A percentile compares a stretch with the other conserved stretches of the same genome.
These are phyloP conservation scores for Aspergillus asperescens DNA, from an alignment of 495 filamentous ascomycete species.

Conservation along the genomic window DNA sequence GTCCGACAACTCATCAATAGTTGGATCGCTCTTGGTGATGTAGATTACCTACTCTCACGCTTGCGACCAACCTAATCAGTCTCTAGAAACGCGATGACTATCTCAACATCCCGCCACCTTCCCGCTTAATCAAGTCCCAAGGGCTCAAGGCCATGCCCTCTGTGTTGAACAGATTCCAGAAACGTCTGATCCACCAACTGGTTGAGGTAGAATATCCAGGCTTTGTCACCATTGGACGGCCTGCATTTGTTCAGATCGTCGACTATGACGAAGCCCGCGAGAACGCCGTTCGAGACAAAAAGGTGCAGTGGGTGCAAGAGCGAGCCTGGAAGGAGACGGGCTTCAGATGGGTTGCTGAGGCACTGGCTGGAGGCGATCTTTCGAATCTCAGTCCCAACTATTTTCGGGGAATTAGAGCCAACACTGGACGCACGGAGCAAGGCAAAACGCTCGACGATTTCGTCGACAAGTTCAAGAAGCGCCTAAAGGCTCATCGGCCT, in stretches of 20 bases:
- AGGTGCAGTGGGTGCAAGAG: constrained; percentile 33
- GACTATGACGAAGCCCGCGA: constrained; percentile 46
- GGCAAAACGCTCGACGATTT: constrained; percentile 25
- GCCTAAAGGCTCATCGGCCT: constrained; percentile 43
- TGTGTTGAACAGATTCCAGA: constrained; percentile 49
- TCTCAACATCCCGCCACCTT: constrained; percentile 31
- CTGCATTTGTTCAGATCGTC: constrained; percentile 50
- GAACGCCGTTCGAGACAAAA: constrained; percentile 32
- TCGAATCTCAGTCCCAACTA: constrained; percentile 41
- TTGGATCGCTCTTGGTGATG: constrained; percentile 39
- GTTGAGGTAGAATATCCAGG: constrained; percentile 58
- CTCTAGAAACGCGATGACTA: constrained; percentile 19
- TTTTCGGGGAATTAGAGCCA: constrained; percentile 26
- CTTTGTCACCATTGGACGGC: constrained; percentile 41
- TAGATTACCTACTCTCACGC: constrained; percentile 10
- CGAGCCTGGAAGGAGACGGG: constrained; percentile 50
- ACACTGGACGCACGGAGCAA: constrained; percentile 42
- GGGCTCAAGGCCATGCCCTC: constrained; percentile 10
- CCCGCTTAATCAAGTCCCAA: neutral
- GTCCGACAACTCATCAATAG: constrained; percentile 39
- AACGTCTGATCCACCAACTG: constrained; percentile 63
- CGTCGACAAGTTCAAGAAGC: constrained; percentile 23
- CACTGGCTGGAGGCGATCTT: constrained; percentile 55
- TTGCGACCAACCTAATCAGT: constrained; percentile 1
- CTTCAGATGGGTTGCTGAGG: constrained; percentile 67